These are phyloP conservation scores for Dendrocalamus sinicus DNA, from an alignment of 176 grass and related monocot genomes.

Conservation along the genomic window DNA sequence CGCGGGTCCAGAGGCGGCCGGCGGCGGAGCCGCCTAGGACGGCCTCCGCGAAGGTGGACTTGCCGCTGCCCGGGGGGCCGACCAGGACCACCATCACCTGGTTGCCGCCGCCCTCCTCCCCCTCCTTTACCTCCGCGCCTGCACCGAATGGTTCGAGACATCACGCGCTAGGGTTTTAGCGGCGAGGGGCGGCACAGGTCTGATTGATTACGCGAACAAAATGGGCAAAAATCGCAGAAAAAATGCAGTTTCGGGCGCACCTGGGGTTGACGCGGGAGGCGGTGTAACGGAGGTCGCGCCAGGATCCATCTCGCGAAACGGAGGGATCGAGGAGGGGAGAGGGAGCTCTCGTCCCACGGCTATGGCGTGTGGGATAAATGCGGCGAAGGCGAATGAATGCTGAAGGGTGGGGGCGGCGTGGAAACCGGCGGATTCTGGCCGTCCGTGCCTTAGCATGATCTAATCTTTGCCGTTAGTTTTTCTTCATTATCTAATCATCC, in stretches of 20 bases:
- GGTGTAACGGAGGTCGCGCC: not conserved
- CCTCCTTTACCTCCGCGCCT: slow-evolving; percentile 20
- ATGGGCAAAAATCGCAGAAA: not conserved
- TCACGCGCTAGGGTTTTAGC: slow-evolving; percentile 52
- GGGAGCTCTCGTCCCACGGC: not conserved
- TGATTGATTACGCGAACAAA: not conserved
- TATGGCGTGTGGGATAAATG: not conserved
- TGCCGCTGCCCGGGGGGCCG: slow-evolving; percentile 81
- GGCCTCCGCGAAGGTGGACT: slow-evolving; percentile 87
- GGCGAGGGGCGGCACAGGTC: not conserved
- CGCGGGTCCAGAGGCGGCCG: slow-evolving; percentile 62
- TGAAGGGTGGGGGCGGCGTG: not conserved
- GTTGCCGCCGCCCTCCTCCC: slow-evolving; percentile 11
- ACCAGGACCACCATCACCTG: slow-evolving; percentile 61
- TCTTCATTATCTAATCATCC: not conserved
- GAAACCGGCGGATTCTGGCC: not conserved
- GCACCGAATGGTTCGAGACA: slow-evolving; percentile 21
- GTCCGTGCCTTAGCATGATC: not conserved
- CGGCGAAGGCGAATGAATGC: not conserved
- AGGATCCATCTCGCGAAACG: slow-evolving; percentile 37
- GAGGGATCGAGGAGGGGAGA: not conserved
- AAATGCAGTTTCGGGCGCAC: not conserved
- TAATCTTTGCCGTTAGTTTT: slow-evolving; percentile 27
- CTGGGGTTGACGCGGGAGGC: slow-evolving; percentile 11
- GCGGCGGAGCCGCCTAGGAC: slow-evolving; percentile 42